These are phyloP conservation scores for Tetrahymena elliotti DNA, from an alignment of 73 alveolate genomes.

Conservation along the genomic window DNA sequence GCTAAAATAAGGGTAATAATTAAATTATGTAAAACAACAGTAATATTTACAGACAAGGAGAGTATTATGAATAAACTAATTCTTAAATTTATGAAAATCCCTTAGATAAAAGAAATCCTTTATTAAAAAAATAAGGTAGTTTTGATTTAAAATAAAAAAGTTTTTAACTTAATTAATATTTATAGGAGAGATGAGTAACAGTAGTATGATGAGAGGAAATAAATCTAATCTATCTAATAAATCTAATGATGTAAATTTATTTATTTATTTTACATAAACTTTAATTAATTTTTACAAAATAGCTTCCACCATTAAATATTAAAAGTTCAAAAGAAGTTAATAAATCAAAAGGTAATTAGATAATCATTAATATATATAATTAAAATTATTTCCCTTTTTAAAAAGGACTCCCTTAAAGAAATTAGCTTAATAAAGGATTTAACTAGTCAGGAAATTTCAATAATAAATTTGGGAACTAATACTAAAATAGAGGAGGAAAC, in stretches of 20 bases:
- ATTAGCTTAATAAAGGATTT: background rate
- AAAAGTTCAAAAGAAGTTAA: background rate
- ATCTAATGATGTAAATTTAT: background rate
- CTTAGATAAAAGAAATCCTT: background rate
- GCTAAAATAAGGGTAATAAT: background rate
- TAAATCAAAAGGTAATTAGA: background rate
- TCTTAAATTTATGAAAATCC: background rate
- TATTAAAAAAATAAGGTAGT: background rate
- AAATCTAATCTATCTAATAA: background rate
- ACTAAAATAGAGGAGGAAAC: background rate
- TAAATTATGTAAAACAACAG: background rate
- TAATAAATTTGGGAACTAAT: background rate
- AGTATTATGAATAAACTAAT: background rate
- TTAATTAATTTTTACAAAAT: background rate
- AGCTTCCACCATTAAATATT: background rate
- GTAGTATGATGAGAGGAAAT: background rate
- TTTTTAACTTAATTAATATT: background rate
- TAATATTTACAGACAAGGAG: background rate
- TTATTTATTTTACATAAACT: background rate
- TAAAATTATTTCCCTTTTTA: background rate
- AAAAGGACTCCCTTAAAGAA: background rate
- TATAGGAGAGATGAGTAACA: background rate
- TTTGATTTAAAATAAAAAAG: background rate
- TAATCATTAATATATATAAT: background rate
- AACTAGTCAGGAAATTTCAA: background rate